Base-by-base conservation (phyloP, 106 monocot genomes). In the Amphibolis antarctica region DNA sequence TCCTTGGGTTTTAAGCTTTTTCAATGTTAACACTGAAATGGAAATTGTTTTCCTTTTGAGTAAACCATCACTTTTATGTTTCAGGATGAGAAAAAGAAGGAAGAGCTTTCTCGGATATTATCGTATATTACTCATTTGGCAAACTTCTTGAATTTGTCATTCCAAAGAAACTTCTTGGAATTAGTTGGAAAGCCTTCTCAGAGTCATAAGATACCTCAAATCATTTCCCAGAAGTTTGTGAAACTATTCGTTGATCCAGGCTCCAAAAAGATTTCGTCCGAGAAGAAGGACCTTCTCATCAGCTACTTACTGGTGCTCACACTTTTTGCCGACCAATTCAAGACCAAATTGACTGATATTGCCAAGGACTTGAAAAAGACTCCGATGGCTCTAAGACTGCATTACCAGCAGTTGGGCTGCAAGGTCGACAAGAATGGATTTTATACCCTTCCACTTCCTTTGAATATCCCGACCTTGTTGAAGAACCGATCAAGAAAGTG, bases 241-340 rank as follows among this genome's bases (percentile, higher is more conserved):
- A 26, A 42, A 18, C 45, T 82, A 58, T 94, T 89, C 63, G 43
- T 81, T 26, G 81, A 81, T 68, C 69, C 78, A 0, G 77, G 66
- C 21, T 84, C 89, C 5, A 42, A 74, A 6, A 28, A 30, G 9
- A 17, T 86, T 17, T 66, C 94, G 0, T 52, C 62, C 0, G 76
- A 86, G 12, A 81, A 86, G 70, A 77, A 67, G 27, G 83, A 82
- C 60, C 94, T 94, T 20, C 74, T 94, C 30, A 80, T 89, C 28
- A 74, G 79, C 43, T 82, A 94, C 77, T 80, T 94, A 23, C 72
- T 94, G 66, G 94, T 94, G 55, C 77, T 89, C 18, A 84, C 89
- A 10, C 86, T 94, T 28, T 81, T 81, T 57, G 86, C 53, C 0
- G 89, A 94, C 55, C 27, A 73, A n/a, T 94, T 94, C 63, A 55